Base-by-base conservation (phyloP, 306 rosid species). In the barrel medic (Medicago truncatula) region DNA sequence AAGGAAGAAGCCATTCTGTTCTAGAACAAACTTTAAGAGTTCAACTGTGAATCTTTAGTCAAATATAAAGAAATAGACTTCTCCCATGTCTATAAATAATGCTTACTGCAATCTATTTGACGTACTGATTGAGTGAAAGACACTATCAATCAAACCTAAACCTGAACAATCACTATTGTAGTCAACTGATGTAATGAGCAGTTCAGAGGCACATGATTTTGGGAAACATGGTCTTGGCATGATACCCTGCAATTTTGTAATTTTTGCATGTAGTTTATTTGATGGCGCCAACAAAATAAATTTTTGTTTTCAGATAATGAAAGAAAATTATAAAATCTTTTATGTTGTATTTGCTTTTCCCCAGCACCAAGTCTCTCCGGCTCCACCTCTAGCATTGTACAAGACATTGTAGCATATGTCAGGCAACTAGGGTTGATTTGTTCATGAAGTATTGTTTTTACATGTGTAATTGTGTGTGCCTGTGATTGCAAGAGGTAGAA, bases 1-100 rank as follows among this genome's bases (percentile, higher is more conserved):
- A 46, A 41, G 39, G 59, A 50, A 41, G 16, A 43, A 56, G 54
- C 62, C 69, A 36, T 20, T 81, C 39, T 74, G 20, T 59, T 60
- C 41, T 40, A 16, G 28, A 39, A 56, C 13, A 49, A 58, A 53
- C 21, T 76, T 65, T 40, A 16, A 17, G 40, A 59, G 46, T 64
- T 1, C 6, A 13, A 12, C 4, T 12, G 15, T 63, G 57, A 58
- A 34, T 70, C 14, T 3, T 52, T 68, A 52, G 63, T 77, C 14
- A 21, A 68, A 54, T 53, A 31, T 21, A 7, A 76, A 28, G 49
- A 31, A 39, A 61, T 34, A 34, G 38, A 34, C 44, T 31, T 40
- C 69, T 61, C 54, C 50, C 54, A 40, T 52, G 40, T 47, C 31
- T 62, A 17, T 38, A 60, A 8, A 53, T 28, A 28, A 28, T 28